Evolutionary conservation across 2,329 filamentous ascomycete species (phyloP).

Genomic region (Pyricularia sp.): DNA sequence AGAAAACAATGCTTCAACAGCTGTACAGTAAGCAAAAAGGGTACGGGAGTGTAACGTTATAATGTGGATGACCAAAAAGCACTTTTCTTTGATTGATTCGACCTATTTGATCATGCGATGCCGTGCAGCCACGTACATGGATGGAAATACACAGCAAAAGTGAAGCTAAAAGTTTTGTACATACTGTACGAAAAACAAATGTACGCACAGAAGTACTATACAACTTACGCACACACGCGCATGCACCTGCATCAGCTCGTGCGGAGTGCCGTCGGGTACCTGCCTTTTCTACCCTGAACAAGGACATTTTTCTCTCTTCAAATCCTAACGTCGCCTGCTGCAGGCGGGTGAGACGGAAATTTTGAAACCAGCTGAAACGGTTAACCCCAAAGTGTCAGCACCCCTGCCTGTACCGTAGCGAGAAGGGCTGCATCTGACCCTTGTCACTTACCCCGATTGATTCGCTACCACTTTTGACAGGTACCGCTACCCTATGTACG

Average conservation of each 20-base stretch:
- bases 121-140: neutral
- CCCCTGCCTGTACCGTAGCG: neutral
- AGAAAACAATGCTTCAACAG: neutral
- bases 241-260: neutral
- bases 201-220: no score
- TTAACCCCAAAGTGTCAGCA: neutral
- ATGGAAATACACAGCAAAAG: no score
- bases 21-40: neutral
- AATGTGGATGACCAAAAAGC: neutral
- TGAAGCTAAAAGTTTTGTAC: neutral
- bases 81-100: neutral
- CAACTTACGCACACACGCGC: neutral
- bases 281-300: neutral
- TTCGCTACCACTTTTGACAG: neutral
- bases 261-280: neutral
- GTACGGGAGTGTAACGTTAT: neutral
- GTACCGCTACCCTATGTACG: neutral
- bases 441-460: neutral
- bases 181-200: neutral
- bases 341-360: neutral
- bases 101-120: neutral
- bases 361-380: neutral
- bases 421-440: neutral
- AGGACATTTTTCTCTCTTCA: neutral
- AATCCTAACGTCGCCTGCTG: neutral